Percentiles rank a stretch among this genome's conserved stretches.
Conservation (phyloP, 2,329 filamentous ascomycete species). For the Diplodia intermedia region DNA sequence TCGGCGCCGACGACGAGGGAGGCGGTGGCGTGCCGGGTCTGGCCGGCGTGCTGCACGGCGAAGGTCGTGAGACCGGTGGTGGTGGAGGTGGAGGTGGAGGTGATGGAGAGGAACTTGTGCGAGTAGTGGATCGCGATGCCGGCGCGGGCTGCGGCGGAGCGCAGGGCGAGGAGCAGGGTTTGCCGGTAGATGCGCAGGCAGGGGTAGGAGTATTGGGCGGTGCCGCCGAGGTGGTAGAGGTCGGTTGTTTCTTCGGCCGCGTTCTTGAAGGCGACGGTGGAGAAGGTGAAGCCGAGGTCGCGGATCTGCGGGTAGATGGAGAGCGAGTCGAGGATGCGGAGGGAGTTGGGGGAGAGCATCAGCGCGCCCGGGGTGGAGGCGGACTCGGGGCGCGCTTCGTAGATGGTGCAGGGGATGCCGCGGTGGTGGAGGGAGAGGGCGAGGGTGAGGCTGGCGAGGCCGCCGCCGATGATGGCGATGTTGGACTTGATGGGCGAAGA, state of each 20-base stretch:
- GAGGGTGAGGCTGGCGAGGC: slow-evolving; percentile 59
- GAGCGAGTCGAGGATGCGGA: slow-evolving; percentile 60
- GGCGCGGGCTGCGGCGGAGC: slow-evolving; percentile 48
- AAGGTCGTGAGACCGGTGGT: slow-evolving; percentile 35
- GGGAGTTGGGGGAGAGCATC: slow-evolving; percentile 65
- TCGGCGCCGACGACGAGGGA: slow-evolving; percentile 63
- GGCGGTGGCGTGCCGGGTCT: slow-evolving; percentile 43
- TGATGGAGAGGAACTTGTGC: slow-evolving; percentile 56
- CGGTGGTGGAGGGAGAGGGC: slow-evolving; percentile 62
- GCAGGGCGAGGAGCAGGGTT: slow-evolving; percentile 58
- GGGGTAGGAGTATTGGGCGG: slow-evolving; percentile 59
- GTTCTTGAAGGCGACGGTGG: slow-evolving; percentile 56
- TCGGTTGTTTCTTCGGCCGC: slow-evolving; percentile 46
- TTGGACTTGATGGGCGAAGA: slow-evolving; percentile 29
- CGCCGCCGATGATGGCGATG: slow-evolving; percentile 57
- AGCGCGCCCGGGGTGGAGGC: slow-evolving; percentile 54
- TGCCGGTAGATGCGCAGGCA: slow-evolving; percentile 62
- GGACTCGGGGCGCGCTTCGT: slow-evolving; percentile 37
- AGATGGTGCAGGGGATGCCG: slow-evolving; percentile 54
- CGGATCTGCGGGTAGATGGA: slow-evolving; percentile 56
- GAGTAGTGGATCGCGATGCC: slow-evolving; percentile 55
- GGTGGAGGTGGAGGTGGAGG: slow-evolving; percentile 36
- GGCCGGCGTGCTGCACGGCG: too few species aligned
- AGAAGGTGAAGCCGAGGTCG: slow-evolving; percentile 57
- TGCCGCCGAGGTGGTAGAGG: slow-evolving; percentile 57